Percentiles rank a stretch among this genome's conserved stretches.
These are phyloP conservation scores for Globisporangium viniferum DNA, from an alignment of 352 stramenopile species.

Conservation along the genomic window DNA sequence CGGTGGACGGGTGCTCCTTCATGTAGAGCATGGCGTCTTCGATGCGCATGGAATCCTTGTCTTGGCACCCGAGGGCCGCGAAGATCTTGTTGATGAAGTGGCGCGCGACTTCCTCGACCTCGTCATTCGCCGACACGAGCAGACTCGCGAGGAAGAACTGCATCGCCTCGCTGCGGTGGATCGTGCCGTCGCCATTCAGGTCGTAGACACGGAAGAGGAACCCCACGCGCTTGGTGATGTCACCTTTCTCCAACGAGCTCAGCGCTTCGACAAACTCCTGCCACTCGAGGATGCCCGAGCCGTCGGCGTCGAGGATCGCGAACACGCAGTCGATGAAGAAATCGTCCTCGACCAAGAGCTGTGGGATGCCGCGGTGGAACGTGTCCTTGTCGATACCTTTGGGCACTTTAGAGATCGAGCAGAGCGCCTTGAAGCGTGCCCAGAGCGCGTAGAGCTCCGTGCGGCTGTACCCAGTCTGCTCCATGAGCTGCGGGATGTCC, in stretches of 20 bases:
- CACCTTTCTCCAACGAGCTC: conserved; percentile 61
- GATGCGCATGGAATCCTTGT: conserved; percentile 35
- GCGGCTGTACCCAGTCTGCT: conserved; percentile 50
- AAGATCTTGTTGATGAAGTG: conserved; percentile 75
- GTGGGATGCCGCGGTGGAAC: conserved; percentile 54
- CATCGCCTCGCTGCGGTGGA: conserved; percentile 54
- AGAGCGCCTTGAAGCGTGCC: conserved; percentile 71
- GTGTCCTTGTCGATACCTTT: conserved; percentile 63
- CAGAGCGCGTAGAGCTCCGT: conserved; percentile 65
- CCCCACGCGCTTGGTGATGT: conserved; percentile 37
- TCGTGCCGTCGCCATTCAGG: conserved; percentile 56
- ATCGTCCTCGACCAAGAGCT: conserved; percentile 64
- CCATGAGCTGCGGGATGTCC: conserved; percentile 41
- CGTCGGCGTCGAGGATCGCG: conserved; percentile 56
- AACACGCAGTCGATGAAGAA: conserved; percentile 76
- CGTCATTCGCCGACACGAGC: conserved; percentile 33
- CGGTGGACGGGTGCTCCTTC: conserved; percentile 33
- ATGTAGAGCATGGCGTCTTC: conserved; percentile 53
- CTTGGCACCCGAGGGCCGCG: conserved; percentile 32
- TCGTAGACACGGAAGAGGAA: conserved; percentile 83
- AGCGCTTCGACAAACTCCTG: conserved; percentile 70
- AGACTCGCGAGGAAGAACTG: conserved; percentile 65
- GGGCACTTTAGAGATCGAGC: conserved; percentile 43
- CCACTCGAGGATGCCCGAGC: conserved; percentile 66
- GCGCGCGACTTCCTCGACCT: conserved; percentile 44